These are phyloP conservation scores for Colletotrichum sp. DNA, from an alignment of 2,329 filamentous ascomycete genomes.

Conservation along the genomic window DNA sequence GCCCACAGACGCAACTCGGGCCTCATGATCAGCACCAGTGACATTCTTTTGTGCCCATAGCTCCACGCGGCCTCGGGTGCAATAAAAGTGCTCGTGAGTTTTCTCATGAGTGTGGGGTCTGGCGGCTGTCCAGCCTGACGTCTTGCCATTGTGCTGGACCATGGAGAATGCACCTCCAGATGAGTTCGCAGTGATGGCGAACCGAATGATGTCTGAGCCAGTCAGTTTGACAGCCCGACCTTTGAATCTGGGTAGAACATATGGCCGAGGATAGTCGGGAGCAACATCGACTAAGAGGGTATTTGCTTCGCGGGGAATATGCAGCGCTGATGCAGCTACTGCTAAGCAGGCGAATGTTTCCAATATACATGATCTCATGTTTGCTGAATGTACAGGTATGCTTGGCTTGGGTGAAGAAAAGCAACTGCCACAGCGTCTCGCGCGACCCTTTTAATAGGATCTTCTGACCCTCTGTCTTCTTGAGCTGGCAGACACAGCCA, in stretches of 20 bases:
- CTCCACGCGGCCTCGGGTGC: conserved; percentile 46
- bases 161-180: conserved; percentile 48
- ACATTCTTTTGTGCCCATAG: conserved; percentile 36
- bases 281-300: conserved; percentile 22
- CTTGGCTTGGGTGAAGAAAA: not conserved
- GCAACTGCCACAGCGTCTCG: not conserved
- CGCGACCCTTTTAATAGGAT: not conserved
- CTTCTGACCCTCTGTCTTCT: fast-evolving
- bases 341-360: not conserved
- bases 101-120: conserved; percentile 44
- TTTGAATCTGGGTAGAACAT: conserved; percentile 27
- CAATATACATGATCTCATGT: not conserved
- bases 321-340: not conserved
- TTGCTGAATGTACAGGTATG: not conserved
- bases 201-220: not conserved
- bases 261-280: conserved; percentile 25
- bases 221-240: conserved; percentile 26
- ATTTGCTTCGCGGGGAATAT: not conserved
- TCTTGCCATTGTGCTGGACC: conserved; percentile 45
- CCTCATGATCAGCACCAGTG: conserved; percentile 32
- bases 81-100: conserved; percentile 53
- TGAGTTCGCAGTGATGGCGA: conserved; percentile 47
- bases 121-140: conserved; percentile 39
- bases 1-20: conserved; percentile 42
- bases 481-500: not conserved